phyloP scores from a whole-genome alignment of 192 early-diverging fungal genomes.

The Lobosporangium transversale region DNA sequence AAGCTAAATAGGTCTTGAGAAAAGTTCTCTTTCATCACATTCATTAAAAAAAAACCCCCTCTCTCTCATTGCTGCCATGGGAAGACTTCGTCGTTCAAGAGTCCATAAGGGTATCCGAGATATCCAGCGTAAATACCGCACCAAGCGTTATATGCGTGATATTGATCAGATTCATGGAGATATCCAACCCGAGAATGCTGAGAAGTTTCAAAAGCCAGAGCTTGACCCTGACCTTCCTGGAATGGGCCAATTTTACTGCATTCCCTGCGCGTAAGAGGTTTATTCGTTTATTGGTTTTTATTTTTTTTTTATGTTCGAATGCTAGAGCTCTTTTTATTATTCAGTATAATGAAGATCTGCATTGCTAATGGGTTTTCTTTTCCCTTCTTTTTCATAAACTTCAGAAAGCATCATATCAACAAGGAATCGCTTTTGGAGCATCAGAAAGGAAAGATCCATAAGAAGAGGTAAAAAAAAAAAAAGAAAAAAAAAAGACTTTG shows the following conservation, averaged over 20 bases:
- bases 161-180: conserved; percentile 96
- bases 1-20: too few species aligned
- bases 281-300: background rate
- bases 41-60: too few species aligned
- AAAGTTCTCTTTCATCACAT: too few species aligned
- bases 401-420: conserved; percentile 79
- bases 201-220: conserved; percentile 67
- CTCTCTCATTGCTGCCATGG: conserved; percentile 51
- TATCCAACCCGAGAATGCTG: conserved; percentile 75
- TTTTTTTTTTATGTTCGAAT: too few species aligned
- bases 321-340: too few species aligned
- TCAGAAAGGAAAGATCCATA: conserved; percentile 84
- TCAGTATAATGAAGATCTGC: too few species aligned
- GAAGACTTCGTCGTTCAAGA: conserved; percentile 63
- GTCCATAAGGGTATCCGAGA: conserved; percentile 75
- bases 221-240: conserved; percentile 91
- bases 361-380: too few species aligned
- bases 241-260: conserved; percentile 90
- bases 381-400: too few species aligned
- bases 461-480: conserved; percentile 73
- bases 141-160: conserved; percentile 89
- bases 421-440: conserved; percentile 72
- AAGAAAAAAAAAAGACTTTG: too few species aligned
- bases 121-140: conserved; percentile 82
- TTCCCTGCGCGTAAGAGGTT: conserved; percentile 74